Conservation (phyloP, 768 basidiomycete genomes). For the Tulasnella sp. region DNA sequence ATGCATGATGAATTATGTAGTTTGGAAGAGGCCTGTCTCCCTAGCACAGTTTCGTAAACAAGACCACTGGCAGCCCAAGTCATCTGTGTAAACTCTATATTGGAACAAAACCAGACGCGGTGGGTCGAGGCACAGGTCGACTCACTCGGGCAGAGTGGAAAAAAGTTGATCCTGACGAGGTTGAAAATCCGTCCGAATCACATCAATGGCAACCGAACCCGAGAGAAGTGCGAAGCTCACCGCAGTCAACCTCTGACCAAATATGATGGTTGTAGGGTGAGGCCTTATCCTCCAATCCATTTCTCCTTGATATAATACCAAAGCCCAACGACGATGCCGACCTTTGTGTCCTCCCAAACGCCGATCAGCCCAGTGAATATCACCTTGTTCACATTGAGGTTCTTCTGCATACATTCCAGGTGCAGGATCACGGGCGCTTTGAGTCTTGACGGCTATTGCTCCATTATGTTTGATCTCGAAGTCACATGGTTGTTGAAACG, state of each 20-base stretch:
- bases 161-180: slow-evolving; percentile 58
- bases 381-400: slow-evolving; percentile 57
- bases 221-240: slow-evolving; percentile 34
- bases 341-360: slow-evolving; percentile 73
- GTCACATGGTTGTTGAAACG: slow-evolving; percentile 38
- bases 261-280: slow-evolving; percentile 58
- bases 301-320: slow-evolving; percentile 90
- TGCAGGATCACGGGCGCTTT: slow-evolving; percentile 76
- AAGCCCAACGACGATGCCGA: slow-evolving; percentile 66
- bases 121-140: slow-evolving; percentile 64
- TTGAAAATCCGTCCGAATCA: slow-evolving; percentile 49
- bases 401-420: slow-evolving; percentile 76
- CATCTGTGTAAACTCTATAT: slow-evolving; percentile 34
- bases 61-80: no score
- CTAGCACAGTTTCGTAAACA: no score
- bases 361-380: slow-evolving; percentile 59
- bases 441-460: slow-evolving; percentile 60
- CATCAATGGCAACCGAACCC: background rate
- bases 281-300: slow-evolving; percentile 74
- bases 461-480: slow-evolving; percentile 77
- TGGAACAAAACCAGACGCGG: slow-evolving; percentile 73
- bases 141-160: slow-evolving; percentile 70
- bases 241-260: slow-evolving; percentile 54
- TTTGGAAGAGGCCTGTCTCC: no score
- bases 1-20: no score